Evolutionary conservation across 148 eudicot genomes (phyloP), one percentile per base, ranked within the genome.

Genomic region (Vaccinium vitisidaea): DNA sequence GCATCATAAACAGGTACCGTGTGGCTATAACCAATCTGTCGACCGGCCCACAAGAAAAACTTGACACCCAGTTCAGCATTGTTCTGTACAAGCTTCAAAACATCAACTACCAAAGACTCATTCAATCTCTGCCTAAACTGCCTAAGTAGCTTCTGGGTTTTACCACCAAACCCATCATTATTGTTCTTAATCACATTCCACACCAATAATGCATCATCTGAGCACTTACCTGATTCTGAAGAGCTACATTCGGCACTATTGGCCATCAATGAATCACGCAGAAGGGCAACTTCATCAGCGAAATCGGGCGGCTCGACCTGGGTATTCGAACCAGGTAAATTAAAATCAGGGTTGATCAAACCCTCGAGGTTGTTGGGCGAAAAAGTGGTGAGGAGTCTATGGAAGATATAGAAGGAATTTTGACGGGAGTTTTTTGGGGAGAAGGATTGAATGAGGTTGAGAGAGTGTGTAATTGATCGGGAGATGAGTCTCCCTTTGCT

Each of bases 31-130:
- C 98, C 98, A 59, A 97, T 90, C 84, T 97, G 99, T 67, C 93
- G 87, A 86, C 93, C 95, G 18, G 94, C 98, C 99, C 99, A 97
- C 67, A 91, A 55, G 82, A 97, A 95, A 88, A 97, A 97, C 84
- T 92, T 89, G 59, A 94, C 94, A 85, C 93, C 90, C 87, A 94
- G 87, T 48, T 92, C 90, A 88, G 91, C 74, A 69, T 27, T 89
- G 83, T 89, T 93, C 39, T 87, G 88, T 58, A 94, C 83, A 83
- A 90, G 85, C 71, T 84, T 88, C 79, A 95, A 88, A 80, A 97
- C 98, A 88, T 91, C 91, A 90, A 91, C 87, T 4, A 97, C 96
- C 67, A 95, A 80, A 70, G 82, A 49, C 75, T 87, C 93, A 85
- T 89, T 87, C 85, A 97, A 75, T 79, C 88, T 90, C 46, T 82